Evolutionary conservation across 805 yeast genomes (phyloP), one percentile per base, ranked within the genome.

Genomic region (Saccharomycopsis guyanensis): DNA sequence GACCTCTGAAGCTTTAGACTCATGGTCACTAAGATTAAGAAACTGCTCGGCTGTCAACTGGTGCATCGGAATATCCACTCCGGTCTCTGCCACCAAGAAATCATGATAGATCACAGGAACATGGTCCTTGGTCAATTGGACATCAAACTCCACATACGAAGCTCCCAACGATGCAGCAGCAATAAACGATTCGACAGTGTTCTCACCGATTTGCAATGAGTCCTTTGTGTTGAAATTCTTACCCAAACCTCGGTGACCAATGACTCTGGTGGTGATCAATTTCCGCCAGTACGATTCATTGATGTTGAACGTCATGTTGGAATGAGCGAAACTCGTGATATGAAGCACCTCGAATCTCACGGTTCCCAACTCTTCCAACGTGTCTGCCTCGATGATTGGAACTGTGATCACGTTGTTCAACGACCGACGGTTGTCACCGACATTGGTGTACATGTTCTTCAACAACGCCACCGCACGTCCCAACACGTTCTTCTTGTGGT

Each of bases 111-210:
- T 84, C 4, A 91, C 97, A 2, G 97, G 97, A 8, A 86, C 80
- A 53, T 71, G 71, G 62, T 91, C 97, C 59, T 88, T 87, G 13
- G 97, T 91, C 55, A 91, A 69, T 60, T 91, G 97, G 39, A 91
- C 97, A 64, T 91, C 97, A 61, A 91, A 91, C 64, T 91, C 97
- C 43, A 91, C 97, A 58, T 91, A 91, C 2, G 95, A 82, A 1
- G 97, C 97, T 35, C 97, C 97, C 54, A 91, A 68, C 2, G 95
- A 87, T 0, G 97, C 95, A 0, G 97, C 97, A 10, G 96, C 95
- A 59, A 91, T 84, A 57, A 91, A 91, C 0, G 95, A 85, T 57
- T 91, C 96, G 18, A 91, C 83, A 0, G 97, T 91, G 61, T 91
- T 91, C 58, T 91, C 97, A 36, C 97, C 97, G 50, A 91, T 71